Evolutionary conservation across 177 flowering plant species (phyloP).

Genomic region (Vitis hybrid): DNA sequence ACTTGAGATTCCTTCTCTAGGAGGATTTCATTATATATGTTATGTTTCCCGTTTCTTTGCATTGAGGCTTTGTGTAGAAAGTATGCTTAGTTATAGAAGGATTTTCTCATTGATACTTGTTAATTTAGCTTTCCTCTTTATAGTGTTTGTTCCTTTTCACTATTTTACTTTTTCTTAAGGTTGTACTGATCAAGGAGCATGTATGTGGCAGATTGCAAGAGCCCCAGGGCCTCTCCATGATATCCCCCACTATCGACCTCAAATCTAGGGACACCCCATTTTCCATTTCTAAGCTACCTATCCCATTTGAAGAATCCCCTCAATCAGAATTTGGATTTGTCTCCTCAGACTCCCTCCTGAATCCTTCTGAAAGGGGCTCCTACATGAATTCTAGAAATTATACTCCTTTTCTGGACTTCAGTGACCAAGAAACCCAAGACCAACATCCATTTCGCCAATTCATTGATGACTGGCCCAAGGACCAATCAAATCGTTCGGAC

Average conservation of each 20-base stretch:
- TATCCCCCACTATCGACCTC: constrained; percentile 23
- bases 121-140: background rate
- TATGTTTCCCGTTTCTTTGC: constrained; percentile 4
- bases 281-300: constrained; percentile 25
- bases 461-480: constrained; percentile 47
- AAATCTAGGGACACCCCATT: constrained; percentile 25
- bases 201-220: constrained; percentile 32
- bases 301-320: constrained; percentile 20
- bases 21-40: constrained; percentile 7
- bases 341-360: constrained; percentile 40
- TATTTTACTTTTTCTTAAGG: background rate
- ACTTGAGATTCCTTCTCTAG: constrained; percentile 28
- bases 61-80: background rate
- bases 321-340: constrained; percentile 38
- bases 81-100: background rate
- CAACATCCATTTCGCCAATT: constrained; percentile 34
- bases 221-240: constrained; percentile 18
- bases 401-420: constrained; percentile 22
- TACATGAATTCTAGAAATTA: constrained; percentile 22
- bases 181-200: constrained; percentile 7
- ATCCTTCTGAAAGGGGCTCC: constrained; percentile 34
- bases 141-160: background rate
- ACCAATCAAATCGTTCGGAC: constrained; percentile 28
- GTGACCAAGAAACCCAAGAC: constrained; percentile 18
- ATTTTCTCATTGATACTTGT: background rate